These are phyloP conservation scores for Catharanthus roseus DNA, from an alignment of 257 asterid species.

Conservation along the genomic window DNA sequence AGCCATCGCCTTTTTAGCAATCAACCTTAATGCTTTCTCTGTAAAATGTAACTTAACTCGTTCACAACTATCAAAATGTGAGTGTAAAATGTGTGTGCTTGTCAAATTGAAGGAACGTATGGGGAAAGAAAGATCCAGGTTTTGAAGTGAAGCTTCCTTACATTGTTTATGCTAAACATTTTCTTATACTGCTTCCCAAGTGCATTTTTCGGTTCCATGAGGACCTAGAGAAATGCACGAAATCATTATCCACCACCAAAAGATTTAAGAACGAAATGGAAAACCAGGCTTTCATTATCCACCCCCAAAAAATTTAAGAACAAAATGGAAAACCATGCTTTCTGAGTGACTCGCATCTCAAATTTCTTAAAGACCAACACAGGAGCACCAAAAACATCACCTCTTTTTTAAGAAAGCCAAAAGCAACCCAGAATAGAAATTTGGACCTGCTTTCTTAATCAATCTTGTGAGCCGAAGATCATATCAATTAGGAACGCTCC, in stretches of 20 bases:
- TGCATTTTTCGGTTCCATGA: conserved; percentile 82
- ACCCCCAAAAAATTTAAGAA: no score
- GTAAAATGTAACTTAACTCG: conserved; percentile 82
- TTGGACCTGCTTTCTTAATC: no score
- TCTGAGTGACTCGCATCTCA: not conserved
- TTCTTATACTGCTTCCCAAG: conserved; percentile 91
- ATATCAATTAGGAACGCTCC: no score
- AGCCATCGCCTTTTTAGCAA: conserved; percentile 63
- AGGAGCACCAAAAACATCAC: not conserved
- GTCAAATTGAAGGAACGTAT: not conserved
- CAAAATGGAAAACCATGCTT: not conserved
- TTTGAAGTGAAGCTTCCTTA: conserved; percentile 29
- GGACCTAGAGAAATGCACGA: conserved; percentile 42
- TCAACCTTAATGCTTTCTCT: conserved; percentile 59
- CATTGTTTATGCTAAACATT: conserved; percentile 73
- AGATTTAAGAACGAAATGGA: not conserved
- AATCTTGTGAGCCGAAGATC: no score
- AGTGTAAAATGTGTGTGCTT: not conserved
- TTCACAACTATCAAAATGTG: not conserved
- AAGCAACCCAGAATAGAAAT: no score
- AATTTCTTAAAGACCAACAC: not conserved
- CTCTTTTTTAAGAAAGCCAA: no score
- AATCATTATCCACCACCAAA: not conserved
- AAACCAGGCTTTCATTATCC: no score
- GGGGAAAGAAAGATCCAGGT: not conserved